These are phyloP conservation scores for Cyclotella cryptica DNA, from an alignment of 108 stramenopile species.

Conservation along the genomic window DNA sequence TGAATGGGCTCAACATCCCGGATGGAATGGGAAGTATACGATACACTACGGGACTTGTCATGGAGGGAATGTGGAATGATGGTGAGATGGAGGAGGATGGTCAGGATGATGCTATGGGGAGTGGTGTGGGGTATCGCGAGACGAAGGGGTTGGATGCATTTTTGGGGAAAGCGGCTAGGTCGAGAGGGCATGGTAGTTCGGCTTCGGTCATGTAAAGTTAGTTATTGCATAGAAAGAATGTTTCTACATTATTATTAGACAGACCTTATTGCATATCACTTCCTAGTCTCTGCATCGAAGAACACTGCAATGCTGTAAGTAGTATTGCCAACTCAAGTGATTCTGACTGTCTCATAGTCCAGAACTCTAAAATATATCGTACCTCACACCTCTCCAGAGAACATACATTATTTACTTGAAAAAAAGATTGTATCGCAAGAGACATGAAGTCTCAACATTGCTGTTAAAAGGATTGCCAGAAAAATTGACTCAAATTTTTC, in stretches of 20 bases:
- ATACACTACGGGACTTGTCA: slow-evolving; percentile 31
- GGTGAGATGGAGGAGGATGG: slow-evolving; percentile 40
- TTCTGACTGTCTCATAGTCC: no score
- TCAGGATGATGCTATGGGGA: neutral
- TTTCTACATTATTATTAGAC: neutral
- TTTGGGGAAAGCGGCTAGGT: neutral
- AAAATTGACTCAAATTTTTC: no score
- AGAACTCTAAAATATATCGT: no score
- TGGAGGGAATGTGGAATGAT: slow-evolving; percentile 43
- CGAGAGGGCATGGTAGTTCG: neutral
- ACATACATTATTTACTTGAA: no score
- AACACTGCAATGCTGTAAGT: no score
- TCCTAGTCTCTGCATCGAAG: no score
- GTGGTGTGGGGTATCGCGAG: neutral
- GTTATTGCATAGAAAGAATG: neutral
- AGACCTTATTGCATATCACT: no score
- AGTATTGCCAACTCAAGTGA: no score
- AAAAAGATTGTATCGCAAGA: no score
- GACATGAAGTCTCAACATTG: no score
- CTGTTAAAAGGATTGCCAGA: no score
- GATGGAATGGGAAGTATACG: slow-evolving; percentile 45
- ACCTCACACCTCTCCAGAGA: no score
- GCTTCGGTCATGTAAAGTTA: neutral
- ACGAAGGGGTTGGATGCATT: neutral
- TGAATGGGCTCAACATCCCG: slow-evolving; percentile 35